Base-by-base conservation (phyloP, 176 grass and related monocot species). In the Raddia guianensis region DNA sequence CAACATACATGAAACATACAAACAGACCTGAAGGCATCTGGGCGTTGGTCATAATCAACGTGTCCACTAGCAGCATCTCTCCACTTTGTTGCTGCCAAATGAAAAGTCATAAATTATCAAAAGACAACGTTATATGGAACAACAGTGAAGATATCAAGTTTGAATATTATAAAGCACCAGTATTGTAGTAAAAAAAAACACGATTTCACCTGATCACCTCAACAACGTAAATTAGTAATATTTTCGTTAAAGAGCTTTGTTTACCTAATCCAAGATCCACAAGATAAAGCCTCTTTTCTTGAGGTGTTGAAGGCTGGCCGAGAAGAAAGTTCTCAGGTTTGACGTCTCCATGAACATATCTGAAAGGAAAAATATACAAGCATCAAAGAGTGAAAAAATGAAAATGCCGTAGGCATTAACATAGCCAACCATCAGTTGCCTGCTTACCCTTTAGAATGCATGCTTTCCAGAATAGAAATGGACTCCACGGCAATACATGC, bases 261-360 rank as follows among this genome's bases (percentile, higher is more conserved):
- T 86, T 82, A 96, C 93, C 93, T 90, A 96, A 90, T 59, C 93
- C 93, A 78, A 96, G 93, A 82, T 96, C 93, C 49, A 92, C 93
- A 86, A 96, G 93, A 90, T 79, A 96, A 79, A 96, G 90, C 76
- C 86, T 96, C 71, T 96, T 96, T 81, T 96, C 88, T 76, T 96
- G 93, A 79, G 93, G 79, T 42, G 93, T 96, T 67, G 90, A 79
- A 63, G 93, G 93, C 81, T 96, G 87, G 13, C 93, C 93, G 19
- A 96, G 90, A 64, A 96, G 87, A 83, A 96, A 92, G 49, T 96
- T 96, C 61, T 96, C 93, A 67, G 93, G 93, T 71, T 96, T 96
- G 54, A 96, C 93, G 8, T 96, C 93, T 66, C 93, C 93, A 90
- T 96, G 93, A 27, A 96, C 90, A 79, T 96, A 92, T 80, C 91